These are phyloP conservation scores for Amphirosellinia nigrospora DNA, from an alignment of 495 filamentous ascomycete species.

Conservation along the genomic window DNA sequence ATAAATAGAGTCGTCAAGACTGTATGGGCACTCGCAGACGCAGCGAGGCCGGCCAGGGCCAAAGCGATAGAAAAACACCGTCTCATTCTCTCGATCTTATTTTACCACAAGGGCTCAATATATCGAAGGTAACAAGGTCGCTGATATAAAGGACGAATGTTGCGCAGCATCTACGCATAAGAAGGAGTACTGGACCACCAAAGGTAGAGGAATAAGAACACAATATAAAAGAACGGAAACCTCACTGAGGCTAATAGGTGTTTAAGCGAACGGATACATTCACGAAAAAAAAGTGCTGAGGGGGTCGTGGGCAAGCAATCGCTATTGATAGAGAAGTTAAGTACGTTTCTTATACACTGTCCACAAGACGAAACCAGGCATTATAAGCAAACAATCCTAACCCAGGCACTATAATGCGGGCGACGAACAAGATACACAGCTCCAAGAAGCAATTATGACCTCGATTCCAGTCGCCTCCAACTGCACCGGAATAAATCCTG, in stretches of 20 bases:
- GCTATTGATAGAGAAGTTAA: neutral
- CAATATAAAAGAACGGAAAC: constrained; percentile 14
- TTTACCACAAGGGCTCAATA: too few species aligned
- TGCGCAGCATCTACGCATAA: constrained; percentile 1
- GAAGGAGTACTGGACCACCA: neutral
- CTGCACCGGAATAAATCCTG: too few species aligned
- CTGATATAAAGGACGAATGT: constrained; percentile 23
- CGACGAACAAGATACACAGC: neutral
- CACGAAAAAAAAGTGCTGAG: constrained; percentile 8
- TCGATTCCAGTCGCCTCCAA: neutral
- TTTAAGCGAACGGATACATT: constrained; percentile 27
- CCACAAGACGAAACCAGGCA: neutral
- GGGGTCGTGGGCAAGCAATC: constrained; percentile 1
- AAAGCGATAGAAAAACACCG: constrained; percentile 27
- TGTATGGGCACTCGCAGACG: constrained; percentile 62
- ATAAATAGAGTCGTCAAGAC: constrained; percentile 70
- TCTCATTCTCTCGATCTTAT: constrained; percentile 35
- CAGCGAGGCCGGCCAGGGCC: constrained; percentile 40
- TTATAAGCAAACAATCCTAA: neutral
- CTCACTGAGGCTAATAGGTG: constrained; percentile 29
- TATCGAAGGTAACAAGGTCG: neutral
- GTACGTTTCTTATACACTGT: constrained; percentile 8
- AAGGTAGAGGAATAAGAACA: neutral
- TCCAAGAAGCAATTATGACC: neutral
- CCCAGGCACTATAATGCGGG: neutral